Base-by-base conservation (phyloP, 148 eudicot species). In the Rhododendron williamsianum region DNA sequence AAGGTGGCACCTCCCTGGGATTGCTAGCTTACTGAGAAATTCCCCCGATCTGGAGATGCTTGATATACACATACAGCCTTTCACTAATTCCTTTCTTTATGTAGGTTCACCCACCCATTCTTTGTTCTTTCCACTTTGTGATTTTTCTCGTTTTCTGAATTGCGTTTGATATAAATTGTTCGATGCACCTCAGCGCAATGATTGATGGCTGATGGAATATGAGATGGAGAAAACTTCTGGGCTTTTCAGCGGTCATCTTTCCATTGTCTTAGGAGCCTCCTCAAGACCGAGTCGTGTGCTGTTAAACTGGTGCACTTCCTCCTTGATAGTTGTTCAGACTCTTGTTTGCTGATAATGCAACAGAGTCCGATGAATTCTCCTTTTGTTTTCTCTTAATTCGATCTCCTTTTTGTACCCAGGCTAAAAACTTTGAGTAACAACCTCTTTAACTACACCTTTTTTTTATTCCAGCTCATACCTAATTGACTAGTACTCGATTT, bases 1-100 rank as follows among this genome's bases (percentile, higher is more conserved):
- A 67, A 85, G 81, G 63, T 78, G 84, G 81, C 80, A 85, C 54
- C 63, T 85, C 43, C 82, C 78, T 48, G 80, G 87, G 43, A 81
- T 85, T 30, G 79, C 84, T 21, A 51, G 84, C 51, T 80, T 81
- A 36, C 80, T 85, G 52, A 81, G 43, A 48, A 71, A 36, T 81
- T 85, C 80, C 69, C 84, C 84, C 3, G 10, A 27, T 8, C 77
- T 85, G 33, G 84, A 85, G 83, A 67, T 38, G 49, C 84, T 85
- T 23, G 48, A 49, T 25, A 80, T 85, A 69, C n/a, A 85, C n/a
- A 19, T 69, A 8, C 18, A 45, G 0, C 60, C 41, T 65, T 5
- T 12, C 54, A 2, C 8, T 33, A 16, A 46, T 12, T 27, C 33
- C 27, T 45, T 69, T 25, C 36, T 6, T 9, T 45, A 1, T 6